Evolutionary conservation across 129 eudicot species (phyloP).

Genomic region (Sambucus nigra): DNA sequence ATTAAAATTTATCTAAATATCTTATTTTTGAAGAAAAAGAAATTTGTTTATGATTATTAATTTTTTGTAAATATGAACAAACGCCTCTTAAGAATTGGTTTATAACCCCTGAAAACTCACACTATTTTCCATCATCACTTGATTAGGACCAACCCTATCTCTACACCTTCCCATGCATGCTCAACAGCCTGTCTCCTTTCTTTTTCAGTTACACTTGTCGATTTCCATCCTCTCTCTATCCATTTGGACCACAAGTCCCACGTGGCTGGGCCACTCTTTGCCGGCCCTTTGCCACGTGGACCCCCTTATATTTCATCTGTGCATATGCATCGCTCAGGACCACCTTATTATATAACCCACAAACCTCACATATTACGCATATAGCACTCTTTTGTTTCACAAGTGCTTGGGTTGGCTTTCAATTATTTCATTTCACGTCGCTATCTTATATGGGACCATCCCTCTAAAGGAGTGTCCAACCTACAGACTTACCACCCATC

Average conservation of each 20-base stretch:
- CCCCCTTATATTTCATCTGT: conserved; percentile 4
- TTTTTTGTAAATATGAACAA: no score
- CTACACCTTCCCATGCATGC: neutral
- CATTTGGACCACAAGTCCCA: conserved; percentile 33
- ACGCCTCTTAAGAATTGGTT: no score
- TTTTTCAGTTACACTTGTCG: neutral
- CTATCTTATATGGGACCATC: conserved; percentile 20
- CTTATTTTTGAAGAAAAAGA: no score
- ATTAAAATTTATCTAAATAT: no score
- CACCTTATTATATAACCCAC: conserved; percentile 1
- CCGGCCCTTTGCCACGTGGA: conserved; percentile 25
- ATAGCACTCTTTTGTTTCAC: conserved; percentile 15
- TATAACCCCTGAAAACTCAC: no score
- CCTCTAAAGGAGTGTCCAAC: conserved; percentile 26
- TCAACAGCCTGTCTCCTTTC: conserved; percentile 20
- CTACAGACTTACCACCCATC: conserved; percentile 14
- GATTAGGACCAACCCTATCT: conserved; percentile 2
- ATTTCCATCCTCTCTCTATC: neutral
- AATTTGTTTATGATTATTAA: no score
- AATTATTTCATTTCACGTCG: conserved; percentile 35
- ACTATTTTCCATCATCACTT: neutral
- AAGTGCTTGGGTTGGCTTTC: conserved; percentile 21
- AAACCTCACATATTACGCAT: no score
- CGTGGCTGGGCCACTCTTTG: conserved; percentile 27
- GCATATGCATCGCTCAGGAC: conserved; percentile 15